Evolutionary conservation across 768 basidiomycete species (phyloP), one percentile per base, ranked within the genome.

Genomic region (Phanerochaete sordida): DNA sequence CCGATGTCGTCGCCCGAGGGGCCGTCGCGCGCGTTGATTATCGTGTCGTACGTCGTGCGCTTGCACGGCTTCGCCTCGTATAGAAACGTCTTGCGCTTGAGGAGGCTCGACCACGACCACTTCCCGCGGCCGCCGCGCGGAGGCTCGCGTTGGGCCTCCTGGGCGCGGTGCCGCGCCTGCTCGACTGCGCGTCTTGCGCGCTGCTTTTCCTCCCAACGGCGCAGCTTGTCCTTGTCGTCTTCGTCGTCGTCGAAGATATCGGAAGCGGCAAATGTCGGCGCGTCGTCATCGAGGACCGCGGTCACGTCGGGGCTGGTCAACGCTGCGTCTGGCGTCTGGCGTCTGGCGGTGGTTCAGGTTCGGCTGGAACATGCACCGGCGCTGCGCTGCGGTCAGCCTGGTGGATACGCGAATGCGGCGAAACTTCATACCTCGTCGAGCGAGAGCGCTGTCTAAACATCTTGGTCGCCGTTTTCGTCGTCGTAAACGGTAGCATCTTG

Each of bases 361-460:
- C 2, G 89, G 86, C 27, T 76, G 71, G 67, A 85, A 91, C 68
- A 79, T 84, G n/a, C 81, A 77, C 35, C 89, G 87, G 60, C 77
- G 86, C 86, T 91, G 48, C 1, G 5, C 3, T 33, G 16, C 28
- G 4, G 21, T 30, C 63, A 35, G 51, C 33, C 7, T 53, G 31
- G n/a, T n/a, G n/a, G n/a, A n/a, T n/a, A n/a, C n/a, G 19, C 13
- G 4, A 21, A 26, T 13, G 27, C 11, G 8, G 30, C 26, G 16
- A 9, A 6, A 33, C 48, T 6, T 67, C 76, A 56, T 62, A 88
- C 88, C 75, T 92, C 91, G 62, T 93, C 90, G 39, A 93, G 81
- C 12, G 91, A 76, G 23, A 92, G 75, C 0, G 90, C 91, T 94
- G 91, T 16, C 91, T 78, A 71, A 93, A 91, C 3, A 79, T 81